These are phyloP conservation scores for Laguncularia racemosa DNA, from an alignment of 345 rosid species.

Conservation along the genomic window DNA sequence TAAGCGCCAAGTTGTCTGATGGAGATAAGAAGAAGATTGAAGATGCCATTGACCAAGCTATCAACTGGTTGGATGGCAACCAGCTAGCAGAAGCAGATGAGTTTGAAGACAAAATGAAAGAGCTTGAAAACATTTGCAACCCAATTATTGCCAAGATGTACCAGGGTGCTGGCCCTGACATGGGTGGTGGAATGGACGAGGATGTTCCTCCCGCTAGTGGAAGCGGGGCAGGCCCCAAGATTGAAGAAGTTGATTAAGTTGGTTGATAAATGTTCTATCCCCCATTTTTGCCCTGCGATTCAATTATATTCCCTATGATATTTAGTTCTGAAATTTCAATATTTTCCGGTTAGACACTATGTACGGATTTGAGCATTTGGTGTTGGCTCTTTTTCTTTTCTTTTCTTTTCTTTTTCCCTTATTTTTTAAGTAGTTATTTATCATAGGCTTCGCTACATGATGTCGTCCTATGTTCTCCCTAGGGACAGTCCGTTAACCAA, in stretches of 20 bases:
- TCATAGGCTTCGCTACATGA: too few relatives aligned
- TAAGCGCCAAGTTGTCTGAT: constrained; percentile 41
- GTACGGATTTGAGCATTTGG: too few relatives aligned
- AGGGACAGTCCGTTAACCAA: too few relatives aligned
- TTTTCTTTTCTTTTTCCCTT: too few relatives aligned
- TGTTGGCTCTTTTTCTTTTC: too few relatives aligned
- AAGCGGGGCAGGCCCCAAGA: constrained; percentile 50
- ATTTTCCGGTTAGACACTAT: too few relatives aligned
- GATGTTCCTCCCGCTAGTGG: constrained; percentile 39
- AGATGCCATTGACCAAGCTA: constrained; percentile 61
- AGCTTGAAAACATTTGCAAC: constrained; percentile 61
- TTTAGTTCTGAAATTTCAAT: too few relatives aligned
- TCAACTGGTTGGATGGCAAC: constrained; percentile 62
- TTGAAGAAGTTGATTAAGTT: constrained; percentile 57
- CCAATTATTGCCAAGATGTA: constrained; percentile 81
- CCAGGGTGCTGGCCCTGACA: constrained; percentile 43
- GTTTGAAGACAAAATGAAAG: constrained; percentile 72
- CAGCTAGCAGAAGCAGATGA: constrained; percentile 65
- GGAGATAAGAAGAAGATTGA: constrained; percentile 73
- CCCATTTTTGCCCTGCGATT: too few relatives aligned
- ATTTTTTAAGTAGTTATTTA: too few relatives aligned
- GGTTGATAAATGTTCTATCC: too few relatives aligned
- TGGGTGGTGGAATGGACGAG: constrained; percentile 56
- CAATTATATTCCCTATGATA: too few relatives aligned
- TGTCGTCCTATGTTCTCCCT: too few relatives aligned